Conservation (phyloP, 2,329 filamentous ascomycete genomes). For the Apiospora saccharicola region DNA sequence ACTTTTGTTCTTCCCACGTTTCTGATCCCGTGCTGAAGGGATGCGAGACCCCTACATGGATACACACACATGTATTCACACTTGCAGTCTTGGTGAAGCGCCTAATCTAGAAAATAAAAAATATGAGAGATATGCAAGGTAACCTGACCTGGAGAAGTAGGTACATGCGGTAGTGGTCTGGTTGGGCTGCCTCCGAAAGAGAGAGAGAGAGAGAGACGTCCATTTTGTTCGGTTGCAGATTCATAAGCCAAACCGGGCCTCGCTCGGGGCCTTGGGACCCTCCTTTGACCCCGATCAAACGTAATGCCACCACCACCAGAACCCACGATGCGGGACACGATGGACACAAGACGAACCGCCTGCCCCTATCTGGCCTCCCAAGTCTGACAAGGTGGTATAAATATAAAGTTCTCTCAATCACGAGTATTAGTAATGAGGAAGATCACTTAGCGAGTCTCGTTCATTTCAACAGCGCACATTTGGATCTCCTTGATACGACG, state of each 20-base stretch:
- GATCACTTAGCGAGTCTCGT: background rate
- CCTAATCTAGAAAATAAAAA: background rate
- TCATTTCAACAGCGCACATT: background rate
- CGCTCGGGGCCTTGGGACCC: background rate
- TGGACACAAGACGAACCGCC: background rate
- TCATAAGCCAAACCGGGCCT: slow-evolving; percentile 4
- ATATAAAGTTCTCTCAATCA: background rate
- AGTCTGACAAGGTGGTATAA: background rate
- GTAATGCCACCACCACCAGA: background rate
- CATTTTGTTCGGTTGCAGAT: background rate
- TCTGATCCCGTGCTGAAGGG: background rate
- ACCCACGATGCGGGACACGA: background rate
- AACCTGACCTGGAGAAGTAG: slow-evolving; percentile 8
- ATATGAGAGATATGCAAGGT: slow-evolving; percentile 7
- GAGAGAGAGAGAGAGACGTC: background rate
- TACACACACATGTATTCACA: background rate
- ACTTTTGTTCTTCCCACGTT: slow-evolving; percentile 2
- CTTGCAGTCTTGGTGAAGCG: slow-evolving; percentile 5
- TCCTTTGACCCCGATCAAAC: background rate
- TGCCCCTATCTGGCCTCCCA: background rate
- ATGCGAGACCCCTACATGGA: background rate
- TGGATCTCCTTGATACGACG: slow-evolving; percentile 6
- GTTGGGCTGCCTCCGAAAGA: background rate
- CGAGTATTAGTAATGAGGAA: background rate
- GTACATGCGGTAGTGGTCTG: background rate